phyloP scores from a whole-genome alignment of 192 early-diverging fungal species.

The Backusella macrospora region DNA sequence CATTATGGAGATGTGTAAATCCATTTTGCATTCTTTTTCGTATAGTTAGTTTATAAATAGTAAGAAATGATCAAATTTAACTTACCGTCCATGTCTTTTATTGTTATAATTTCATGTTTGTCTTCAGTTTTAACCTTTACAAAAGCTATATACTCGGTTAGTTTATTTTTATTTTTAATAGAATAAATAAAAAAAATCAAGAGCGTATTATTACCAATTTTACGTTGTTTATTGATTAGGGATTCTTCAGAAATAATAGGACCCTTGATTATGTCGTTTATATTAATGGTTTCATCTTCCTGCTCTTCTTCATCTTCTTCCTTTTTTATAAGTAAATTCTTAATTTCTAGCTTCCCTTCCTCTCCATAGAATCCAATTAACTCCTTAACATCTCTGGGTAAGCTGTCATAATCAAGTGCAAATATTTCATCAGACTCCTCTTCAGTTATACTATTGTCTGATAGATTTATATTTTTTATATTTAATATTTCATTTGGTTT shows the following conservation, averaged over 20 bases:
- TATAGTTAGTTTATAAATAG: background rate
- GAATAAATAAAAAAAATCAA: background rate
- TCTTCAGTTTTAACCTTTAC: background rate
- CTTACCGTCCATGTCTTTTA: background rate
- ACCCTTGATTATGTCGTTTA: background rate
- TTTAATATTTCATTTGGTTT: background rate
- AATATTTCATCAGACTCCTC: slow-evolving; percentile 6
- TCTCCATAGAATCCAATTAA: slow-evolving; percentile 12
- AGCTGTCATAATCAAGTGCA: slow-evolving; percentile 28
- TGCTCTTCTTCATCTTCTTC: background rate
- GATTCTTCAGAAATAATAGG: background rate
- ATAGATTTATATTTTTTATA: background rate
- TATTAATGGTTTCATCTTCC: slow-evolving; percentile 6
- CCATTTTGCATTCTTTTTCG: background rate
- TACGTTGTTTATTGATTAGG: background rate
- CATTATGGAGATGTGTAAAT: background rate
- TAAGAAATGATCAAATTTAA: background rate
- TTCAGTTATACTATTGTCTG: background rate
- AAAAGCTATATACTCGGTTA: background rate
- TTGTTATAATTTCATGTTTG: background rate
- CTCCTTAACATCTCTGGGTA: slow-evolving; percentile 1
- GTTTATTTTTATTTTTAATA: background rate
- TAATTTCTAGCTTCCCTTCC: background rate
- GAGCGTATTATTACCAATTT: background rate
- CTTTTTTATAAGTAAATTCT: background rate